Evolutionary conservation across 768 basidiomycete species (phyloP).

Genomic region (Strobilomyces confusus): DNA sequence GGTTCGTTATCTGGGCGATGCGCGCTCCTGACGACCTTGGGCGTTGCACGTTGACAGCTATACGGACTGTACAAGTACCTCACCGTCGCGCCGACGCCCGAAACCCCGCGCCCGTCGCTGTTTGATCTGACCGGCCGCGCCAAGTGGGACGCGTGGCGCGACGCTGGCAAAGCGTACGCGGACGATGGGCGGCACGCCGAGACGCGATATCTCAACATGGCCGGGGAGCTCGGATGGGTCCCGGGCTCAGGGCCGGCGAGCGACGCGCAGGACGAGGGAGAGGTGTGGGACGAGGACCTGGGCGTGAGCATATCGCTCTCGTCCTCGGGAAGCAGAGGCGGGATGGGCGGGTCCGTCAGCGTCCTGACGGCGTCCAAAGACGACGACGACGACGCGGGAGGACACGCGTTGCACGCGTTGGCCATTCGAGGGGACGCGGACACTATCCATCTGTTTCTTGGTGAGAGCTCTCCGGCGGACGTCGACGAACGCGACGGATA

Average conservation of each 20-base stretch:
- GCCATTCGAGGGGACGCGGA: slow-evolving; percentile 56
- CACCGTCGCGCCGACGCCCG: slow-evolving; percentile 55
- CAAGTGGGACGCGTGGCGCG: slow-evolving; percentile 85
- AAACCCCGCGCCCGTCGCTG: slow-evolving; percentile 59
- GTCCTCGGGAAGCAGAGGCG: slow-evolving; percentile 27
- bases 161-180: slow-evolving; percentile 45
- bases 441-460: slow-evolving; percentile 43
- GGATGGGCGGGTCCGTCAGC: slow-evolving; percentile 63
- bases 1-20: slow-evolving; percentile 13
- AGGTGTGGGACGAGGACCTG: slow-evolving; percentile 45
- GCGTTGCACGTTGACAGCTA: slow-evolving; percentile 47
- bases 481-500: slow-evolving; percentile 67
- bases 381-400: slow-evolving; percentile 38
- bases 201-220: slow-evolving; percentile 63
- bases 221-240: slow-evolving; percentile 65
- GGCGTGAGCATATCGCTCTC: slow-evolving; percentile 22
- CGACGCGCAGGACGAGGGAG: slow-evolving; percentile 20
- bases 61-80: slow-evolving; percentile 82
- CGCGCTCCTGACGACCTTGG: slow-evolving; percentile 16
- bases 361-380: slow-evolving; percentile 42
- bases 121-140: slow-evolving; percentile 78
- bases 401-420: slow-evolving; percentile 52
- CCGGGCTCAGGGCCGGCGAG: slow-evolving; percentile 27
- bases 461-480: slow-evolving; percentile 38
- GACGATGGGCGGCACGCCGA: slow-evolving; percentile 48